These are phyloP conservation scores for Carex scoparia DNA, from an alignment of 176 grass and related monocot genomes.

Conservation along the genomic window DNA sequence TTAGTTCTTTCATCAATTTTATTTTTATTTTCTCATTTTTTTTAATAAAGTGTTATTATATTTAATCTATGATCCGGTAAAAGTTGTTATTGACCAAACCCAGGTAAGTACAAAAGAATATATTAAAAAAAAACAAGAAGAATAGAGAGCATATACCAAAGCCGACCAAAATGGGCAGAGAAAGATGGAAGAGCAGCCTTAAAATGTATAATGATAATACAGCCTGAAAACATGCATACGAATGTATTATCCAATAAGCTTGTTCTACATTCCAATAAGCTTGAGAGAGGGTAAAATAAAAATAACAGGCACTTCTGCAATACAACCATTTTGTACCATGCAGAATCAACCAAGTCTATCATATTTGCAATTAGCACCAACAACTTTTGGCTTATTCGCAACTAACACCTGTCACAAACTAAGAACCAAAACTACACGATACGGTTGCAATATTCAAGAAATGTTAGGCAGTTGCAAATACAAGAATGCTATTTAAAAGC, in stretches of 20 bases:
- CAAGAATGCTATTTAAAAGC: neutral
- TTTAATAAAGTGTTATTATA: neutral
- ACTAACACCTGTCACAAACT: neutral
- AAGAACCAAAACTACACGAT: neutral
- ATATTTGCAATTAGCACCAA: neutral
- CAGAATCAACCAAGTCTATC: neutral
- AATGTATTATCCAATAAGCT: conserved; percentile 33
- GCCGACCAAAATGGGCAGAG: conserved; percentile 48
- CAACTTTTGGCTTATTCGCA: neutral
- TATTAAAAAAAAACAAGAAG: neutral
- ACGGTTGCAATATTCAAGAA: neutral
- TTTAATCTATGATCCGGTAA: neutral
- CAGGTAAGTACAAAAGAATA: neutral
- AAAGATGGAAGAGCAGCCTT: conserved; percentile 60
- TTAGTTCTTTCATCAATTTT: conserved; percentile 2
- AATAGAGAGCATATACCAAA: conserved; percentile 49
- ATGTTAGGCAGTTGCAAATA: neutral
- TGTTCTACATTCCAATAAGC: conserved; percentile 8
- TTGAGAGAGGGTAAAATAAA: neutral
- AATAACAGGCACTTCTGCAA: neutral
- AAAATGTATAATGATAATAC: conserved; percentile 51
- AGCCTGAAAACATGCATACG: conserved; percentile 37
- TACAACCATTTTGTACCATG: conserved; percentile 2
- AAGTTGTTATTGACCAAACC: neutral
- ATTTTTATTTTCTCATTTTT: neutral